Conservation (phyloP, 768 basidiomycete genomes). For the Termitomyces titanicus region DNA sequence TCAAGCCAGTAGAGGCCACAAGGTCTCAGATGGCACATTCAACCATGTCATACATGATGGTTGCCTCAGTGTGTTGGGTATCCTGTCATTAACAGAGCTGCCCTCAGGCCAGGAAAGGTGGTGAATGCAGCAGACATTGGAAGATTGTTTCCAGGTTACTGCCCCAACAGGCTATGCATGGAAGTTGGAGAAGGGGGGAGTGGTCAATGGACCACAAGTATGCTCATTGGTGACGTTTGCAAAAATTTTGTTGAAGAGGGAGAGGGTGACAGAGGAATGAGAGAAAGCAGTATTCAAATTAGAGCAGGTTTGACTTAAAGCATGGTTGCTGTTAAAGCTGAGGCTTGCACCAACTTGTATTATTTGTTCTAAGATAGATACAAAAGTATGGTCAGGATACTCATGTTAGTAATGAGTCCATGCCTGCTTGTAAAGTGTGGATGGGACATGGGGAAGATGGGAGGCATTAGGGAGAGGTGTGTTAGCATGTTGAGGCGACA, state of each 20-base stretch:
- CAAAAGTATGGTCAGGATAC: conserved; percentile 25
- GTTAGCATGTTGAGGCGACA: no score
- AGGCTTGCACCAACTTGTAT: conserved; percentile 24
- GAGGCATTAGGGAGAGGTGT: not conserved
- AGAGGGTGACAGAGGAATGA: conserved; percentile 4
- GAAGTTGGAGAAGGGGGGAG: conserved; percentile 18
- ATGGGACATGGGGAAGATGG: conserved; percentile 5
- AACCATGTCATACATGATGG: conserved; percentile 27
- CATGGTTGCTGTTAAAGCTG: conserved; percentile 18
- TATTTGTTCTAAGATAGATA: conserved; percentile 21
- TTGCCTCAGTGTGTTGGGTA: conserved; percentile 24
- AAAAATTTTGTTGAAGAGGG: conserved; percentile 6
- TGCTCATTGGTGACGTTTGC: not conserved
- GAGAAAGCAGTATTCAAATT: conserved; percentile 20
- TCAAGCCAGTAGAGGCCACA: conserved; percentile 18
- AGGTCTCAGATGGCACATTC: conserved; percentile 21
- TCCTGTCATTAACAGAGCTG: conserved; percentile 25
- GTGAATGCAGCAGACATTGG: conserved; percentile 22
- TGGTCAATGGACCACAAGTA: conserved; percentile 18
- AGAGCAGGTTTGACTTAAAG: conserved; percentile 7
- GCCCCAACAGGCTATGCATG: conserved; percentile 24
- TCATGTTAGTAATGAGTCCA: conserved; percentile 22
- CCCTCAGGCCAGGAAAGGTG: conserved; percentile 21
- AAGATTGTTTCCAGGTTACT: conserved; percentile 18
- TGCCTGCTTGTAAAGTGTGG: conserved; percentile 13